Conservation (phyloP, 1,139 yeast genomes). For the Geotrichum fermentans region DNA sequence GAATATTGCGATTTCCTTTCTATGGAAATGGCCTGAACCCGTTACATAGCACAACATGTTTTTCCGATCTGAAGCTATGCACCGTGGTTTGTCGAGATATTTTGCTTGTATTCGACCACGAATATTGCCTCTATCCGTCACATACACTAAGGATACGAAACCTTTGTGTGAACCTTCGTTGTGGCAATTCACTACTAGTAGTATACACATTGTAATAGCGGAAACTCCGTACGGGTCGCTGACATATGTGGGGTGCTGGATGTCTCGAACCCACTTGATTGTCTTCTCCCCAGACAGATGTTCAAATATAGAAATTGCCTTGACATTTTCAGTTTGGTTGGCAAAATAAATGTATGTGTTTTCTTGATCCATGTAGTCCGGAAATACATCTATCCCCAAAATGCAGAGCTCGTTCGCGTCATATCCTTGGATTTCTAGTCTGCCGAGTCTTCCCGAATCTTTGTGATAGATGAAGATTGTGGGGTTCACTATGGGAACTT, state of each 20-base stretch:
- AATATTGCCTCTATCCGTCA: not conserved
- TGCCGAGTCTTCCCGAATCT: not conserved
- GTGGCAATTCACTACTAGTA: not conserved
- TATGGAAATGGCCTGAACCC: not conserved
- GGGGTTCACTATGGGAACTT: not conserved
- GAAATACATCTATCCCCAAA: not conserved
- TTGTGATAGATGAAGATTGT: not conserved
- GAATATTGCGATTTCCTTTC: no score
- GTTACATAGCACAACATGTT: not conserved
- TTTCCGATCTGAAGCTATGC: not conserved
- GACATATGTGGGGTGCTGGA: not conserved
- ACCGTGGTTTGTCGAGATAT: not conserved
- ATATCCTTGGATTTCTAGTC: not conserved
- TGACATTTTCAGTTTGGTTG: not conserved
- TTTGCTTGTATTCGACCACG: not conserved
- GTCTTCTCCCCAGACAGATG: not conserved
- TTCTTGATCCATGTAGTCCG: not conserved
- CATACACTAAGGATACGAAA: not conserved
- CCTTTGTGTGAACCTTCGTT: not conserved
- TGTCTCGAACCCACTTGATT: not conserved
- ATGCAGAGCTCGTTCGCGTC: not conserved
- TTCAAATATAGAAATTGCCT: not conserved
- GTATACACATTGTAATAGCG: not conserved
- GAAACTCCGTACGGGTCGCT: conserved; percentile 1
- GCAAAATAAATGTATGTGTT: not conserved